Evolutionary conservation across 371 early-diverging fungal species (phyloP).

Genomic region (Synchytrium microbalum): DNA sequence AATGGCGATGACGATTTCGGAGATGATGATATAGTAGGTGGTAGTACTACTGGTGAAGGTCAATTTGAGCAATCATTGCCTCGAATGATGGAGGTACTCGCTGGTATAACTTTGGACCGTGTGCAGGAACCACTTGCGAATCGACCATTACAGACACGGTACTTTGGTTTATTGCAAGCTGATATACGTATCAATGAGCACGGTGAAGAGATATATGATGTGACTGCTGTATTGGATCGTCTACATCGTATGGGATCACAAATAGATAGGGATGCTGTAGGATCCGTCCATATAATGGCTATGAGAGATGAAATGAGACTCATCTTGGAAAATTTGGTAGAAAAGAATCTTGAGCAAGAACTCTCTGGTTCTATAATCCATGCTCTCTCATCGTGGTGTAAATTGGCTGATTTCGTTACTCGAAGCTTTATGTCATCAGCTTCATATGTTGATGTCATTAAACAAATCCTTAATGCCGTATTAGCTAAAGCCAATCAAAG

Average conservation of each 20-base stretch:
- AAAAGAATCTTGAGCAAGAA: not conserved
- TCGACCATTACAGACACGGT: not conserved
- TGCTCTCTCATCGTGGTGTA: not conserved
- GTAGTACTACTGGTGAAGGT: conserved; percentile 8
- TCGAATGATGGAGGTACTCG: conserved; percentile 38
- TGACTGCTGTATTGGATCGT: not conserved
- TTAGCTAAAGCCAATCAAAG: not conserved
- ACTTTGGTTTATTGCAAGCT: not conserved
- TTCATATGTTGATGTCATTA: conserved; percentile 1
- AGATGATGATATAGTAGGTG: not conserved
- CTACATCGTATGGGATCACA: conserved; percentile 1
- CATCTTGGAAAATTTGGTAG: not conserved
- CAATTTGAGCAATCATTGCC: conserved; percentile 37
- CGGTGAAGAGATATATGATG: conserved; percentile 12
- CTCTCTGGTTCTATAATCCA: not conserved
- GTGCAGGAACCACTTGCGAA: not conserved
- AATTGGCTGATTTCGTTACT: not conserved
- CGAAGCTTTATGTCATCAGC: not conserved
- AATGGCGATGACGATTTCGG: conserved; percentile 45
- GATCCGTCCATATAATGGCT: not conserved
- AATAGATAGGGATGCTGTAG: not conserved
- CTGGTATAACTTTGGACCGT: conserved; percentile 26
- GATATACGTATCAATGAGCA: conserved; percentile 1
- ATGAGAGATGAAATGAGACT: conserved; percentile 1
- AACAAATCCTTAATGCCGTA: not conserved